These are phyloP conservation scores for Colletotrichum shisoi DNA, from an alignment of 2,329 filamentous ascomycete genomes.

Conservation along the genomic window DNA sequence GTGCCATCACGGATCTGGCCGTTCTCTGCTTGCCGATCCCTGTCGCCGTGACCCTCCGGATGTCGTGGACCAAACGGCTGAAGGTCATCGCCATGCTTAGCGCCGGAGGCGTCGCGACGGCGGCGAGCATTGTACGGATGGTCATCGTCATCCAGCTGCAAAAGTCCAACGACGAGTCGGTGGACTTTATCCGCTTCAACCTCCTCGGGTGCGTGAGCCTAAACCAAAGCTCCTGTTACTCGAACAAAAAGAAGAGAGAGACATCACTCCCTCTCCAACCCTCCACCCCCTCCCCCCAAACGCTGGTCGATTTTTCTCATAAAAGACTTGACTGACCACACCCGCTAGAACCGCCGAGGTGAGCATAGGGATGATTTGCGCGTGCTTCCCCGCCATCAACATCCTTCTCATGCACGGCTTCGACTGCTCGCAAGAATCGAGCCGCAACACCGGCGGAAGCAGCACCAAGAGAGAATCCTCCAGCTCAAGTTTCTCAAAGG, in stretches of 20 bases:
- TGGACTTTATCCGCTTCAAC: conserved; percentile 35
- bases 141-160: conserved; percentile 42
- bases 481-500: not conserved
- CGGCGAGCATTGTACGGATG: conserved; percentile 46
- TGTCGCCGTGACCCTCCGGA: conserved; percentile 47
- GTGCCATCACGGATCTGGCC: conserved; percentile 46
- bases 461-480: not conserved
- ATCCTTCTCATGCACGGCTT: conserved; percentile 13
- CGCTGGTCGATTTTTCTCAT: too few relatives aligned
- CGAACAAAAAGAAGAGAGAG: too few relatives aligned
- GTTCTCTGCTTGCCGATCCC: conserved; percentile 46
- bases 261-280: too few relatives aligned
- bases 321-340: not conserved
- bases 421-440: not conserved
- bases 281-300: too few relatives aligned
- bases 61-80: conserved; percentile 45
- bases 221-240: conserved; percentile 4
- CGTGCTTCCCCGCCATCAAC: conserved; percentile 46
- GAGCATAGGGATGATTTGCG: conserved; percentile 47
- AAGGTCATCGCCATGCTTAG: conserved; percentile 45
- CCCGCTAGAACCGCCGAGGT: conserved; percentile 44
- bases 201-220: conserved; percentile 34
- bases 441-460: not conserved
- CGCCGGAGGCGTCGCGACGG: conserved; percentile 47
- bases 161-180: conserved; percentile 41